Percentiles rank a stretch among this genome's conserved stretches.
phyloP scores from a whole-genome alignment of 768 basidiomycete species.

The Mycena alexandri region DNA sequence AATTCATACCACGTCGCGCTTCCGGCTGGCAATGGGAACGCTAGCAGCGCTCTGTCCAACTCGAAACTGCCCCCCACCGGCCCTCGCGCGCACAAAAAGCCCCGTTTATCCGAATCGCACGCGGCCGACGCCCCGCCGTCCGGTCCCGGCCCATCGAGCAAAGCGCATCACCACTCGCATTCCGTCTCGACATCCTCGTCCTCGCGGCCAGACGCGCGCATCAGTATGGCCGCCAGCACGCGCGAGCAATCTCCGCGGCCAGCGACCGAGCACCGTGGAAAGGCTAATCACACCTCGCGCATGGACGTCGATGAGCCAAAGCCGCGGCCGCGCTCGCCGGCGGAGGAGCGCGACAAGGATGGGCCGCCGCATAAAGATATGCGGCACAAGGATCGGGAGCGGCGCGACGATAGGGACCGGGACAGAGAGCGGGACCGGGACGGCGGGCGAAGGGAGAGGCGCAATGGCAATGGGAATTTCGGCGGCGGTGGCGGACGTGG shows the following conservation, averaged over 20 bases:
- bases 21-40: slow-evolving; percentile 22
- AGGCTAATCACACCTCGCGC: slow-evolving; percentile 41
- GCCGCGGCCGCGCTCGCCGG: slow-evolving; percentile 58
- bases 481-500: slow-evolving; percentile 54
- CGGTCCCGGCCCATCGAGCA: slow-evolving; percentile 41
- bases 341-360: slow-evolving; percentile 48
- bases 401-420: slow-evolving; percentile 53
- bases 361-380: slow-evolving; percentile 40
- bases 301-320: slow-evolving; percentile 72
- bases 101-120: slow-evolving; percentile 70
- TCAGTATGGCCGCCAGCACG: slow-evolving; percentile 28
- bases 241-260: slow-evolving; percentile 39
- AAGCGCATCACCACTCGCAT: slow-evolving; percentile 39
- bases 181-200: slow-evolving; percentile 30
- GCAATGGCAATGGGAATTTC: slow-evolving; percentile 27
- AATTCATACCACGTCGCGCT: slow-evolving; percentile 55
- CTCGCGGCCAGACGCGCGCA: slow-evolving; percentile 39
- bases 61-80: slow-evolving; percentile 79
- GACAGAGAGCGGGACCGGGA: slow-evolving; percentile 43
- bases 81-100: slow-evolving; percentile 85
- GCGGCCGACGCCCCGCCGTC: slow-evolving; percentile 49
- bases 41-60: slow-evolving; percentile 42
- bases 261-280: slow-evolving; percentile 40
- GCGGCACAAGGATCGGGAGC: slow-evolving; percentile 51
- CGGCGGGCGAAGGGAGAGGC: slow-evolving; percentile 49